A percentile compares a stretch with the other conserved stretches of the same genome.
These are phyloP conservation scores for Pythium angustatum DNA, from an alignment of 352 stramenopile genomes.

Conservation along the genomic window DNA sequence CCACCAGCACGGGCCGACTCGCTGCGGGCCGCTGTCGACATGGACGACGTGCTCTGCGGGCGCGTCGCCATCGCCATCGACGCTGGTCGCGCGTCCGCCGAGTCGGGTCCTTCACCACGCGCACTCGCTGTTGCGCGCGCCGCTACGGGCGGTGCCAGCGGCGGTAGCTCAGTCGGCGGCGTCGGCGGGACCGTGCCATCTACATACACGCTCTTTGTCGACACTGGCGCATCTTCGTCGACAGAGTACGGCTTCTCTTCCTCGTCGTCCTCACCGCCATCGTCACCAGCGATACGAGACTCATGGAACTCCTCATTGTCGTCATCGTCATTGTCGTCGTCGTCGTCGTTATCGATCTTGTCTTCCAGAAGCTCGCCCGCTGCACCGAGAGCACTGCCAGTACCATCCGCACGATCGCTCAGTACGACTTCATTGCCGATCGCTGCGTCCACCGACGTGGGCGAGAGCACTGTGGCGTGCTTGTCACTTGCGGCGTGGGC, in stretches of 20 bases:
- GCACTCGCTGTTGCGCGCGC: slow-evolving; percentile 14
- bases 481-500: too few relatives aligned
- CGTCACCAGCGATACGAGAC: not conserved
- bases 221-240: not conserved
- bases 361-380: not conserved
- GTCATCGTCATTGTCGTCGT: not conserved
- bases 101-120: slow-evolving; percentile 18
- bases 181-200: slow-evolving; percentile 14
- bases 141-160: slow-evolving; percentile 11
- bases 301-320: slow-evolving; percentile 14
- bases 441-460: slow-evolving; percentile 11
- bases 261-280: not conserved
- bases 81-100: not conserved
- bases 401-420: too few relatives aligned
- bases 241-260: not conserved
- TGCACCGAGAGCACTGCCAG: not conserved
- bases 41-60: slow-evolving; percentile 18
- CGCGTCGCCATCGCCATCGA: slow-evolving; percentile 7
- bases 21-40: slow-evolving; percentile 7
- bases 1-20: not conserved
- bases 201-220: slow-evolving; percentile 1
- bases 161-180: slow-evolving; percentile 23
- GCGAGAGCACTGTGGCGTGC: slow-evolving; percentile 1
- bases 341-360: not conserved
- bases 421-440: slow-evolving; percentile 9